Base-by-base conservation (phyloP, 1,284 basidiomycete species). In the Irpex sp. region DNA sequence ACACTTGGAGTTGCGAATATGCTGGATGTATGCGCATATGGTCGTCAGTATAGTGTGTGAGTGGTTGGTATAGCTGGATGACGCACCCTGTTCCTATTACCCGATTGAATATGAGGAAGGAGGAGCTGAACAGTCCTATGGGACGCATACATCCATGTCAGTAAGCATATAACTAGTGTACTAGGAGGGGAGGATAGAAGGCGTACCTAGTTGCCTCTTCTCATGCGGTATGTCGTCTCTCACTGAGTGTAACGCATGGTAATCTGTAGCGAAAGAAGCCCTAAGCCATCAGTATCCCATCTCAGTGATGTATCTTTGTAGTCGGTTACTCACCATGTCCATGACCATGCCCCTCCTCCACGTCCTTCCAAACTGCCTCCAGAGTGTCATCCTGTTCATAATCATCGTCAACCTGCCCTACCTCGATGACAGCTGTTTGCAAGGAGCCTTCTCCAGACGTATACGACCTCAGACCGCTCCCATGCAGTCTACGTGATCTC, bases 81-180 rank as follows among this genome's bases (percentile, higher is more conserved):
- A 71, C 77, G 37, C 67, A 88, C 87, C 90, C 90, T 15, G 89
- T 87, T n/a, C 90, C 90, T 43, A 92, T 87, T 19, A 91, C 81
- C 17, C 89, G 83, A 69, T 93, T 93, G 73, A 90, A 89, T 46
- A 92, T 87, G 26, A 93, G 79, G 66, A 88, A 87, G 6, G 86
- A 73, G 0, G 88, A 85, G 62, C 86, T 90, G 39, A 81, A 71
- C 2, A 86, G 66, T 2, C 87, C 86, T 81, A 60, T 49, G 21
- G 33, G 39, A 2, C 21, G 37, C 17, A 13, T n/a, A 19, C 31
- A 33, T 1, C 4, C 21, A 19, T 36, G 26, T 19, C 49, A n/a
- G 49, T 19, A 15, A 15, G 9, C 9, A 17, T 15, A 13, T 57
- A 21, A 36, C 43, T 31, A 33, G 15, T 50, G 7, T 33, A 26